Conservation (phyloP, 805 yeast species). For the Hanseniaspora guilliermondii region DNA sequence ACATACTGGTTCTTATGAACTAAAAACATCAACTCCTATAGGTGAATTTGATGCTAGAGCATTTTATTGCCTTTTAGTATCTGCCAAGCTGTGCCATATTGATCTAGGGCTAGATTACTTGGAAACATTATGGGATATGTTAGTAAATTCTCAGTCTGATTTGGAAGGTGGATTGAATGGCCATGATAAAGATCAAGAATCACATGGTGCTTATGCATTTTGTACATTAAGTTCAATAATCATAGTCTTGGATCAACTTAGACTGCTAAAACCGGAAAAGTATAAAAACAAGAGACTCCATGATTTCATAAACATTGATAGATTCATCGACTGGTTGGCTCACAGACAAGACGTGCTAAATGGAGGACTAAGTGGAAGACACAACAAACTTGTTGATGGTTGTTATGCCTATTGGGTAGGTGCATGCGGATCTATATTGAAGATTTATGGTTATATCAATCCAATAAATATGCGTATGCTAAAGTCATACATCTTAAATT, state of each 20-base stretch:
- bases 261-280: not conserved
- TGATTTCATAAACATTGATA: conserved; percentile 35
- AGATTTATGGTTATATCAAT: conserved; percentile 21
- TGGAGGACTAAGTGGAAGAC: conserved; percentile 81
- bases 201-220: conserved; percentile 94
- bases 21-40: conserved; percentile 22
- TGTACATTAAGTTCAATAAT: conserved; percentile 67
- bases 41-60: conserved; percentile 87
- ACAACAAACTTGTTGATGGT: conserved; percentile 89
- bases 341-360: conserved; percentile 60
- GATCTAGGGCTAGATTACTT: conserved; percentile 44
- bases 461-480: conserved; percentile 46
- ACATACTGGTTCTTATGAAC: not conserved
- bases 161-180: conserved; percentile 96
- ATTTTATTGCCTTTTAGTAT: conserved; percentile 70
- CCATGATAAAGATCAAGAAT: conserved; percentile 54
- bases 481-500: conserved; percentile 52
- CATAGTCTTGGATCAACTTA: conserved; percentile 31
- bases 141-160: conserved; percentile 56
- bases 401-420: conserved; percentile 97
- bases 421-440: conserved; percentile 48
- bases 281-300: conserved; percentile 20
- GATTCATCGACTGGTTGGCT: conserved; percentile 53
- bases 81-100: conserved; percentile 54
- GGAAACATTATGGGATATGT: conserved; percentile 42